Base-by-base conservation (phyloP, 495 filamentous ascomycete species). In the Xylaria grammica region DNA sequence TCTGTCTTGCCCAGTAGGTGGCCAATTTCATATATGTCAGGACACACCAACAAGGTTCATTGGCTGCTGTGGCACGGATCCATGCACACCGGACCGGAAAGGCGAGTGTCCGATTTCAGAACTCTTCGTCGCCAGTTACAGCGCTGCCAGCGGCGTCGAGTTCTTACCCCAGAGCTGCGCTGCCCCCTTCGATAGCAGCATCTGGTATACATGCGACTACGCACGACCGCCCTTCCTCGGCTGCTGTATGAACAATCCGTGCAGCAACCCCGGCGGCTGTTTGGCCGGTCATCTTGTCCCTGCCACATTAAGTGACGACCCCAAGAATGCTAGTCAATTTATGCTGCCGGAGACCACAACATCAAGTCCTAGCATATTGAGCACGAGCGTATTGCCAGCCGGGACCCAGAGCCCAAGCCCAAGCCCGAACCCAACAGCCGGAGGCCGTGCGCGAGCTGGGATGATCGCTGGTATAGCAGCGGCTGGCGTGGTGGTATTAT, bases 31-130 rank as follows among this genome's bases (percentile, higher is more conserved):
- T 56, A 69, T 72, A 22, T 78, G 77, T 61, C 34, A 53, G 11
- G 55, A 67, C 9, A 62, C 40, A 6, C 49, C 30, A 5, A 44
- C 52, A n/a, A 55, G 68, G 29, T 79, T 79, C 46, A 17, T 79
- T 7, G 77, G 77, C 0, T 79, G 77, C 56, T 78, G 77, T 50
- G 69, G 61, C 30, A 64, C 53, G 52, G 27, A 78, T 24, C 75
- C 77, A 3, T 78, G 75, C 55, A 56, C 56, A 1, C 27, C 11
- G 10, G 67, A 67, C 17, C 70, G 66, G 7, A 59, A 65, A 15
- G 60, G 74, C 13, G 57, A 44, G 17, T 79, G 75, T 26, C 71
- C 70, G 9, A 45, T 40, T 3, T 58, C 49, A 15, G 15, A 63
- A 4, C 67, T 79, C 17, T 63, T 50, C 10, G 27, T 49, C 4